Evolutionary conservation across 371 early-diverging fungal genomes (phyloP), one percentile per base, ranked within the genome.

Genomic region (Actinomortierella wolfii): DNA sequence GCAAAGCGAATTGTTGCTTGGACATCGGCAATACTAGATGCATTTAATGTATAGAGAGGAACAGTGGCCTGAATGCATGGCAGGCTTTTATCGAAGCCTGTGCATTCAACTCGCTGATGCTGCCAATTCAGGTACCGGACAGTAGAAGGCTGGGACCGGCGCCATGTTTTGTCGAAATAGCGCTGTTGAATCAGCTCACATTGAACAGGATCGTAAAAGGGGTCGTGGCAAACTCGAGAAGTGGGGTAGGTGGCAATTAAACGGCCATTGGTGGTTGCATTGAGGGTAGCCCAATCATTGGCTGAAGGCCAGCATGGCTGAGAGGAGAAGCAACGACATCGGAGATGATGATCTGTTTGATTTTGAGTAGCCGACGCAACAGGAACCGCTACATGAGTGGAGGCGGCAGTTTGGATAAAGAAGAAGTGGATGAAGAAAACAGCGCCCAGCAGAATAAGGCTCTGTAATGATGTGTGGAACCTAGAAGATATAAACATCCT

Each of bases 1-100:
- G 79, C 78, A 60, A 81, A 81, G 24, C 34, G 14, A 25, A 81
- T 51, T 14, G 57, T 49, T 2, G 56, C 21, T 11, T 51, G 48
- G 11, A 73, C 61, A 42, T 73, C 67, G 20, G 3, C 44, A 2
- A 44, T 13, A 20, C 13, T 44, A 15, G 3, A 3, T n/a, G 44
- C 44, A 15, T 44, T 44, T 15, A 44, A 15, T 15, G 44, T 44
- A 20, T 44, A 44, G n/a, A 44, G 44, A 3, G 44, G 44, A 44
- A 44, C 44, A 5, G 2, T 20, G 3, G n/a, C 44, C 44, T 44
- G 44, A 2, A 2, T 13, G 44, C 44, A 44, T 0, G 54, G 58
- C n/a, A 20, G 4, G 15, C n/a, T 13, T 20, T 44, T 2, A 13
- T 44, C 3, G 13, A 44, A 20, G n/a, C 4, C 4, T 15, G n/a